phyloP scores from a whole-genome alignment of 305 asterid genomes.

The Fraxinus latifolia region DNA sequence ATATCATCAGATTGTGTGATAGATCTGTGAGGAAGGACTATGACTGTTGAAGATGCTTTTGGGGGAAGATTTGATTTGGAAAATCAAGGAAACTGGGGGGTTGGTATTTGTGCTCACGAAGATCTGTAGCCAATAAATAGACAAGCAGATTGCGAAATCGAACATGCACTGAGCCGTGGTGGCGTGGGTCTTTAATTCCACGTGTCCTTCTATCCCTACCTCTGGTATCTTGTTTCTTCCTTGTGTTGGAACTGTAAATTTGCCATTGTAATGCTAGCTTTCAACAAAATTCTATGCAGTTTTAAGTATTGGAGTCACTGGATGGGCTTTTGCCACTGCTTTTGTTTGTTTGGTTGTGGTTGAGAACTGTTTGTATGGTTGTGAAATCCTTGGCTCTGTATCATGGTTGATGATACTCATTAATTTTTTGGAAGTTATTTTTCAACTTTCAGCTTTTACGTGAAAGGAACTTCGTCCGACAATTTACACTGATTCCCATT shows the following conservation, averaged over 20 bases:
- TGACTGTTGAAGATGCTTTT: conserved; percentile 26
- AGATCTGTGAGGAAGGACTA: conserved; percentile 26
- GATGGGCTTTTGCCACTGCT: conserved; percentile 15
- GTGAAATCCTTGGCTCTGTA: not conserved
- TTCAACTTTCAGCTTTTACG: not conserved
- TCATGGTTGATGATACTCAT: not conserved
- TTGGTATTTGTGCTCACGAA: conserved; percentile 13
- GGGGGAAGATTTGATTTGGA: conserved; percentile 29
- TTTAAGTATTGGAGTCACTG: conserved; percentile 7
- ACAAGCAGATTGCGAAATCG: not conserved
- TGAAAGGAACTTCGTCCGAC: not conserved
- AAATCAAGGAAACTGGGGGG: conserved; percentile 27
- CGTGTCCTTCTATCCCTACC: not conserved
- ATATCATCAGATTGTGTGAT: conserved; percentile 37
- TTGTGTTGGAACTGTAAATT: conserved; percentile 14
- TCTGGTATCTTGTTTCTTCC: conserved; percentile 3
- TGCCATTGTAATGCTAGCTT: not conserved
- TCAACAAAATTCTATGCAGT: not conserved
- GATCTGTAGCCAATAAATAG: conserved; percentile 14
- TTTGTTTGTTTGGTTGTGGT: conserved; percentile 1
- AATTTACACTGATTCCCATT: not conserved
- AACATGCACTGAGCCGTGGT: conserved; percentile 9
- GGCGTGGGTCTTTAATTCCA: conserved; percentile 21
- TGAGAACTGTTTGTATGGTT: conserved; percentile 6
- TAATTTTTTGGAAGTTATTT: not conserved